Evolutionary conservation across 192 early-diverging fungal genomes (phyloP).

Genomic region (Spinellus fusiger): DNA sequence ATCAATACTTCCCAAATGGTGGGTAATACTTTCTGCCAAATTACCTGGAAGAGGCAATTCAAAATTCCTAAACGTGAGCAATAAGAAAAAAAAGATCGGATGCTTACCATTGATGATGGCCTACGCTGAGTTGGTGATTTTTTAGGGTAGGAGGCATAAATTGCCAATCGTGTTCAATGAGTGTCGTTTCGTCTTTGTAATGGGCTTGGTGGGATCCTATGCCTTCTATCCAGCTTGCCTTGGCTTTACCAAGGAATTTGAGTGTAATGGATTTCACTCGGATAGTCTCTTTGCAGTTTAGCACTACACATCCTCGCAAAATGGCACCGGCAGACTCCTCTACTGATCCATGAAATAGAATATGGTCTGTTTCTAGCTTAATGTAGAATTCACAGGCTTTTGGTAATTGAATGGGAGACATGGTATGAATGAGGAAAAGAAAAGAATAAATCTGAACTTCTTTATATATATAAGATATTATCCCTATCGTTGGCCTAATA

Average conservation of each 20-base stretch:
- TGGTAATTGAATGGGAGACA: constrained; percentile 22
- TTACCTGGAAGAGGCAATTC: constrained; percentile 53
- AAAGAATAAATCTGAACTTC: too few relatives aligned
- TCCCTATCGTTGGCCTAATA: too few relatives aligned
- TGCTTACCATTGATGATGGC: constrained; percentile 39
- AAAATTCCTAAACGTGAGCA: constrained; percentile 32
- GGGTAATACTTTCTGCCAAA: constrained; percentile 51
- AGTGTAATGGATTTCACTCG: constrained; percentile 46
- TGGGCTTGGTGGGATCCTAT: constrained; percentile 26
- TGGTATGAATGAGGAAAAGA: background rate
- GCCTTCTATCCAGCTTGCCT: constrained; percentile 42
- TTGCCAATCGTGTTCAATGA: constrained; percentile 52
- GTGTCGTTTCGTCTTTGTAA: constrained; percentile 30
- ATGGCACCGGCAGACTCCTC: constrained; percentile 41
- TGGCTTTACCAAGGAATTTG: constrained; percentile 46
- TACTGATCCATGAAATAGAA: constrained; percentile 33
- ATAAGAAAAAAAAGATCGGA: background rate
- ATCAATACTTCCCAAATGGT: constrained; percentile 40
- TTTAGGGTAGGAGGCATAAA: constrained; percentile 45
- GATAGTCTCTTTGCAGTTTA: constrained; percentile 43
- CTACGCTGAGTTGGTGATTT: constrained; percentile 28
- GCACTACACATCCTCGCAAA: constrained; percentile 46
- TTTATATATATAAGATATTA: too few relatives aligned
- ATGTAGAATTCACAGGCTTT: constrained; percentile 29
- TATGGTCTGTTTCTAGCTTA: constrained; percentile 24